Evolutionary conservation across 495 filamentous ascomycete genomes (phyloP), one percentile per base, ranked within the genome.

Genomic region (Penicillium diatomitis): DNA sequence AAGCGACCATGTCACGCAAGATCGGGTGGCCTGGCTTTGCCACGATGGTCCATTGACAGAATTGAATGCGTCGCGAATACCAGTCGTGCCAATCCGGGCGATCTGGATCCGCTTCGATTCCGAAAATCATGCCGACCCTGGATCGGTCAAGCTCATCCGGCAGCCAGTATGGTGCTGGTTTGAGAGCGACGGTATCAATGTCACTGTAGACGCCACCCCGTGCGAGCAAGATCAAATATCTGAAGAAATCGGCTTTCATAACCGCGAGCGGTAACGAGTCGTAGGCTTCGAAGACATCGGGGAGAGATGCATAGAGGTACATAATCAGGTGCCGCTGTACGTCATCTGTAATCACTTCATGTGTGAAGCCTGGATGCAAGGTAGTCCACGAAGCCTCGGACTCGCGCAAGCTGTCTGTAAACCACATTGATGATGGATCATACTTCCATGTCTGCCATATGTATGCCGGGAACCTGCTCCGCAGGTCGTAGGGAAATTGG

Each of bases 381-480:
- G 89, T 80, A 3, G 90, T 85, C 92, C 92, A 98, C 50, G 85
- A 88, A 37, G 90, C 88, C 69, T 98, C 92, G 47, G 85, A 72
- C 30, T 80, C 77, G 41, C 94, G 82, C 41, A 95, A 87, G 5
- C 72, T 68, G 51, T 86, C 80, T 4, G 63, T 66, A 60, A 98
- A 98, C 50, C 87, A 79, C 46, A 79, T 73, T n/a, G 85, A 85
- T 1, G 83, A 77, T 1, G 94, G 92, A 1, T 82, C 85, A 63
- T 84, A 87, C 68, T 94, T 96, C 92, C 92, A 98, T 36, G 92
- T 98, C 72, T 98, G 92, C 92, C 92, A 98, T 51, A 98, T 94
- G 68, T 95, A 98, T 30, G 89, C 90, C 0, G 92, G 92, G 66
- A 98, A 98, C 64, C 88, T 90, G 48, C 72, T 64, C 53, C 88